Evolutionary conservation across 2,329 filamentous ascomycete species (phyloP).

Genomic region (Fusarium buharicum): DNA sequence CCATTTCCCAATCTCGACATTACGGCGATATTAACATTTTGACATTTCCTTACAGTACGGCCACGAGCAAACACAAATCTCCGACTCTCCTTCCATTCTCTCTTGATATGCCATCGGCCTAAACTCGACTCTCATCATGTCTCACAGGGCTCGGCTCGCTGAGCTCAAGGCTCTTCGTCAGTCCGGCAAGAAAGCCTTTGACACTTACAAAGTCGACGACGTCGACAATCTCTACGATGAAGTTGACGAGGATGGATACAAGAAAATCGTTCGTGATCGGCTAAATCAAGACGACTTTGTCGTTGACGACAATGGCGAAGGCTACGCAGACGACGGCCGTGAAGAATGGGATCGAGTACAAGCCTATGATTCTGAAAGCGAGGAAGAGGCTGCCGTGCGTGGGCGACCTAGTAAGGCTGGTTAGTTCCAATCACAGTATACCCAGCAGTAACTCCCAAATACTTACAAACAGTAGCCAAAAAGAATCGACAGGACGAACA

Average conservation of each 20-base stretch:
- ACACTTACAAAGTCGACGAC: conserved; percentile 86
- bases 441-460: background rate
- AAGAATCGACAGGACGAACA: conserved; percentile 88
- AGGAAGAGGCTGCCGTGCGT: conserved; percentile 57
- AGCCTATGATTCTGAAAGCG: conserved; percentile 78
- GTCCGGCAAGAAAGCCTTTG: conserved; percentile 90
- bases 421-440: conserved; percentile 46
- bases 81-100: background rate
- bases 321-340: conserved; percentile 94
- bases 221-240: conserved; percentile 91
- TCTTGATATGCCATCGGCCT: conserved; percentile 40
- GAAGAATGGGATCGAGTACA: conserved; percentile 88
- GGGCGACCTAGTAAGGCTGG: conserved; percentile 64
- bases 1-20: conserved; percentile 15
- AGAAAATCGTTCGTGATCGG: conserved; percentile 89
- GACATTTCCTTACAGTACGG: conserved; percentile 15
- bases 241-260: conserved; percentile 96
- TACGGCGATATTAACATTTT: background rate
- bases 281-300: conserved; percentile 97
- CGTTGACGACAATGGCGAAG: conserved; percentile 96
- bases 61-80: conserved; percentile 2
- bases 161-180: conserved; percentile 86
- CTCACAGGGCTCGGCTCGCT: conserved; percentile 68
- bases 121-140: conserved; percentile 47
- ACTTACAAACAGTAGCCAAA: conserved; percentile 68